These are phyloP conservation scores for Boletus subparvulus DNA, from an alignment of 768 basidiomycete genomes.

Conservation along the genomic window DNA sequence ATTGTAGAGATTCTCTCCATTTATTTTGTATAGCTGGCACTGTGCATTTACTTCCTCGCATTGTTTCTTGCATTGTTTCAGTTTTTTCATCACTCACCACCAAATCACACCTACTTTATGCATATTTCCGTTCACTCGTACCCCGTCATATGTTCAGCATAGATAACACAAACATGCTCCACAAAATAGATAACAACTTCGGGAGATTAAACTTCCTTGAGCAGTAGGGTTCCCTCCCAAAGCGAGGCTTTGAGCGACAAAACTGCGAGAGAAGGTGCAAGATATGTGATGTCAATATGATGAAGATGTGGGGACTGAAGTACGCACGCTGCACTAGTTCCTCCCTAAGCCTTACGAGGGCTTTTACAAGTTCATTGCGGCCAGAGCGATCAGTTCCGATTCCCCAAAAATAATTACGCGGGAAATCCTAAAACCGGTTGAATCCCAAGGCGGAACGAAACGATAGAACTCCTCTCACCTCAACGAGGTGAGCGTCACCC, in stretches of 20 bases:
- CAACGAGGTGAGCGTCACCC: constrained; percentile 64
- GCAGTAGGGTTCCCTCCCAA: constrained; percentile 35
- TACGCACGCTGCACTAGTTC: constrained; percentile 40
- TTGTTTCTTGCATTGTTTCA: background rate
- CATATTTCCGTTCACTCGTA: background rate
- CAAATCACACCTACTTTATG: background rate
- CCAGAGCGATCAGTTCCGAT: constrained; percentile 63
- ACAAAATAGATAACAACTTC: too few relatives aligned
- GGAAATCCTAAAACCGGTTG: constrained; percentile 52
- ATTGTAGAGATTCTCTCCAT: background rate
- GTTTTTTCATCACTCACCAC: background rate
- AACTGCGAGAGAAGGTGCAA: constrained; percentile 12
- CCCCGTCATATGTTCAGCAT: background rate
- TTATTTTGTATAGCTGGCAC: background rate
- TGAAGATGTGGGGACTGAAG: background rate
- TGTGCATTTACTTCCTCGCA: background rate
- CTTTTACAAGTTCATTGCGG: constrained; percentile 73
- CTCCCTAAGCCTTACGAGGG: constrained; percentile 59
- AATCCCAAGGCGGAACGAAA: background rate
- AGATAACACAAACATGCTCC: background rate
- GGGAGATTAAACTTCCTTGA: constrained; percentile 22
- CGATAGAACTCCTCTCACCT: constrained; percentile 43
- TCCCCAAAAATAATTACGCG: constrained; percentile 78
- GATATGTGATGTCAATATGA: constrained; percentile 5
- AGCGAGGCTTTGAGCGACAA: constrained; percentile 32